phyloP scores from a whole-genome alignment of 805 yeast species.

The Barnettozyma sp. region DNA sequence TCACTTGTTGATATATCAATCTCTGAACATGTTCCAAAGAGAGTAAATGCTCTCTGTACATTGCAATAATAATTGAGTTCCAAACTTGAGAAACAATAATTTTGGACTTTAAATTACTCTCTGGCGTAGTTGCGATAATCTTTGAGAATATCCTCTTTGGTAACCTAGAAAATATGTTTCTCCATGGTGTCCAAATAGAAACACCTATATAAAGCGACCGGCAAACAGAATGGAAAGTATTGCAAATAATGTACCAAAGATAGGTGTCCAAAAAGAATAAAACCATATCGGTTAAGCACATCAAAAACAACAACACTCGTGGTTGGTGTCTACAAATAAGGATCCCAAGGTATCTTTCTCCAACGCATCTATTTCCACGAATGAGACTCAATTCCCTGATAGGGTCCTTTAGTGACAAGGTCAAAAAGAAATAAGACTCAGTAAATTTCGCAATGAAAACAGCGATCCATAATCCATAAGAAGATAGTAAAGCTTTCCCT shows the following conservation, averaged over 20 bases:
- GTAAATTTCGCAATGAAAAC: conserved; percentile 62
- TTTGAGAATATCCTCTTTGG: conserved; percentile 74
- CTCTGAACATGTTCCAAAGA: conserved; percentile 98
- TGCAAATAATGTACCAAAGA: conserved; percentile 80
- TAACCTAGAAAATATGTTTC: conserved; percentile 65
- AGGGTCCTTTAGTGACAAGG: conserved; percentile 67
- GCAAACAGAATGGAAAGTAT: conserved; percentile 63
- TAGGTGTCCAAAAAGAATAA: conserved; percentile 77
- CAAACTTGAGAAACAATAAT: conserved; percentile 95
- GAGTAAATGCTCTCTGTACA: conserved; percentile 97
- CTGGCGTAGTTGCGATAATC: conserved; percentile 52
- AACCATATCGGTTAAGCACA: conserved; percentile 55
- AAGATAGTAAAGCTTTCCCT: conserved; percentile 51
- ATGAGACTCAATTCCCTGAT: conserved; percentile 58
- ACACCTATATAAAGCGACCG: conserved; percentile 69
- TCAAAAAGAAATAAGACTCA: conserved; percentile 74
- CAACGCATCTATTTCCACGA: conserved; percentile 49
- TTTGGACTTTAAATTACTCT: conserved; percentile 94
- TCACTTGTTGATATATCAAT: conserved; percentile 88
- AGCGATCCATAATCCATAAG: conserved; percentile 62
- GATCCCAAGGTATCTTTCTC: conserved; percentile 50
- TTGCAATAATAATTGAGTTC: conserved; percentile 96
- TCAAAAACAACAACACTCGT: conserved; percentile 42
- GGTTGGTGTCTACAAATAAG: conserved; percentile 53
- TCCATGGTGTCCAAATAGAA: conserved; percentile 87